Percentiles rank a stretch among this genome's conserved stretches.
Conservation (phyloP, 345 rosid species). For the Aurinia saxatilis region DNA sequence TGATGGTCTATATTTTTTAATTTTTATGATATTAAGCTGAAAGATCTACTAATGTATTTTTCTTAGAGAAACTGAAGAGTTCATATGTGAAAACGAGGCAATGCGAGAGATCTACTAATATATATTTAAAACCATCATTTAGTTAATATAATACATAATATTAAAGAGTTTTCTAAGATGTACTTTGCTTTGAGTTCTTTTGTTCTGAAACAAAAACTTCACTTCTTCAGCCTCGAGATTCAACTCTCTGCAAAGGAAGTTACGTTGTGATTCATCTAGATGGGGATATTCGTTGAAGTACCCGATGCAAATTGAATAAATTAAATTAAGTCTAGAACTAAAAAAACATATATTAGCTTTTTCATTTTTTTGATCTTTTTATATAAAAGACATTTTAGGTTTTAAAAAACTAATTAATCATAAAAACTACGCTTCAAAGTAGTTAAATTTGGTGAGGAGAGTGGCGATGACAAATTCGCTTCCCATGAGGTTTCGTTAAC, state of each 20-base stretch:
- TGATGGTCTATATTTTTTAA: background rate
- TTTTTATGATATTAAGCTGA: conserved; percentile 38
- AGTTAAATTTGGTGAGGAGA: conserved; percentile 35
- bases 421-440: conserved; percentile 50
- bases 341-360: background rate
- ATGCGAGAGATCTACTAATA: too few species aligned
- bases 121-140: background rate
- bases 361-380: too few species aligned
- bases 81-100: conserved; percentile 43
- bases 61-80: conserved; percentile 50
- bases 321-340: background rate
- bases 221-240: conserved; percentile 44
- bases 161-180: background rate
- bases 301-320: conserved; percentile 18
- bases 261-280: conserved; percentile 55
- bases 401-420: background rate
- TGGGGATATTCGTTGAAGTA: conserved; percentile 61
- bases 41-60: conserved; percentile 42
- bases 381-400: too few species aligned
- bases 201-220: conserved; percentile 87
- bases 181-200: conserved; percentile 68
- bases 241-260: conserved; percentile 39
- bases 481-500: too few species aligned
- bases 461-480: conserved; percentile 42
- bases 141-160: background rate